Evolutionary conservation across 73 alveolate species (phyloP).

Genomic region (Paramecium tetraurelia): DNA sequence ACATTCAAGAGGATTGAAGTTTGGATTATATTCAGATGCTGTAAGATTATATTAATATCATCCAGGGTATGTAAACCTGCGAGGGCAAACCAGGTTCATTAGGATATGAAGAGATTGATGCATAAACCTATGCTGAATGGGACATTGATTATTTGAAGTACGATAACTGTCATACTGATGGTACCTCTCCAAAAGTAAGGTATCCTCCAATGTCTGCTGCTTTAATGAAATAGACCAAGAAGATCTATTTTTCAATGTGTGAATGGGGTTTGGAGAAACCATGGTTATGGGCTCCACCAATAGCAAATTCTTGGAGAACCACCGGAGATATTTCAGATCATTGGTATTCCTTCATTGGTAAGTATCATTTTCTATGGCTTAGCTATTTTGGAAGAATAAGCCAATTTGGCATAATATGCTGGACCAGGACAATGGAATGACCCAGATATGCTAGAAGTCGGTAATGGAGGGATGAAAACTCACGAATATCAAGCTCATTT

Average conservation of each 20-base stretch:
- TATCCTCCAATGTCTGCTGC: slow-evolving; percentile 95
- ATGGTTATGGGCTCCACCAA: slow-evolving; percentile 82
- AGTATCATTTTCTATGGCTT: not conserved
- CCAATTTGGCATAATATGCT: slow-evolving; percentile 72
- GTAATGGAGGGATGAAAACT: slow-evolving; percentile 91
- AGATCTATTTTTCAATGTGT: slow-evolving; percentile 93
- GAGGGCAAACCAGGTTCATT: slow-evolving; percentile 82
- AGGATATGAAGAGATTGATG: slow-evolving; percentile 80
- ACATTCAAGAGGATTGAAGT: slow-evolving; percentile 74
- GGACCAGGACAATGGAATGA: slow-evolving; percentile 99
- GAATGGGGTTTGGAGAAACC: slow-evolving; percentile 95
- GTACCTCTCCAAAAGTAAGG: slow-evolving; percentile 70
- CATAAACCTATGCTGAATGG: slow-evolving; percentile 77
- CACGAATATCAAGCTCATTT: slow-evolving; percentile 93
- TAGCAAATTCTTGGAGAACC: slow-evolving; percentile 98
- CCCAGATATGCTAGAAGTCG: slow-evolving; percentile 98
- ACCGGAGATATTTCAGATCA: slow-evolving; percentile 84
- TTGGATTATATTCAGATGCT: slow-evolving; percentile 86
- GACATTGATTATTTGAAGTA: slow-evolving; percentile 80
- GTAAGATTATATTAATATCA: not conserved
- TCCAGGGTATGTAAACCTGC: slow-evolving; percentile 75
- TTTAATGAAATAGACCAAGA: slow-evolving; percentile 80
- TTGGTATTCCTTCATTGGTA: slow-evolving; percentile 50
- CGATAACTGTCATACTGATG: slow-evolving; percentile 67
- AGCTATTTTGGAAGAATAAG: slow-evolving; percentile 41